Evolutionary conservation across 441 rosid genomes (phyloP).

Genomic region (Metrosideros polymorpha): DNA sequence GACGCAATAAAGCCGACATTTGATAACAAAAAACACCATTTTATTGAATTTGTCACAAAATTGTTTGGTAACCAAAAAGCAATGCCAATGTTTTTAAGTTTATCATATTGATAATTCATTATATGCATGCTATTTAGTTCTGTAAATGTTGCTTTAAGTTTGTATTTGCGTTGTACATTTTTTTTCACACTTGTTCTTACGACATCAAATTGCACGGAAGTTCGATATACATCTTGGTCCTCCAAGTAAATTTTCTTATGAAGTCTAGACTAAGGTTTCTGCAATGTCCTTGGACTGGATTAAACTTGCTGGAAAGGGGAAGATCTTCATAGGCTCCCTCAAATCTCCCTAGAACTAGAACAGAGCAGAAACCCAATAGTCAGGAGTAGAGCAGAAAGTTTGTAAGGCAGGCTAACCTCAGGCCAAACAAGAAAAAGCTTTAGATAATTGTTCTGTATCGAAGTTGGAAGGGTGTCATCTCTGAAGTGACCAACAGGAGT

Average conservation of each 20-base stretch:
- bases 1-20: no score
- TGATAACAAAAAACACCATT: background rate
- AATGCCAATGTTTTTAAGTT: background rate
- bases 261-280: background rate
- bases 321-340: background rate
- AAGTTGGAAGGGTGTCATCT: background rate
- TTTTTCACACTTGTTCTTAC: background rate
- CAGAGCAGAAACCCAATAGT: background rate
- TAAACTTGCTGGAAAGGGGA: background rate
- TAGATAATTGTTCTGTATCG: background rate
- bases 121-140: background rate
- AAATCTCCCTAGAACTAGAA: background rate
- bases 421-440: background rate
- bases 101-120: background rate
- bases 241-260: background rate
- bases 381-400: background rate
- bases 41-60: accelerated
- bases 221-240: no score
- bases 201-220: background rate
- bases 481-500: background rate
- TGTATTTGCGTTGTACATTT: background rate
- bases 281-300: background rate
- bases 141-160: background rate
- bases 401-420: background rate
- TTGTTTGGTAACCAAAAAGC: background rate